A percentile compares a stretch with the other conserved stretches of the same genome.
Evolutionary conservation across 495 filamentous ascomycete species (phyloP).

Genomic region (Hypomontagnella monticulosa): DNA sequence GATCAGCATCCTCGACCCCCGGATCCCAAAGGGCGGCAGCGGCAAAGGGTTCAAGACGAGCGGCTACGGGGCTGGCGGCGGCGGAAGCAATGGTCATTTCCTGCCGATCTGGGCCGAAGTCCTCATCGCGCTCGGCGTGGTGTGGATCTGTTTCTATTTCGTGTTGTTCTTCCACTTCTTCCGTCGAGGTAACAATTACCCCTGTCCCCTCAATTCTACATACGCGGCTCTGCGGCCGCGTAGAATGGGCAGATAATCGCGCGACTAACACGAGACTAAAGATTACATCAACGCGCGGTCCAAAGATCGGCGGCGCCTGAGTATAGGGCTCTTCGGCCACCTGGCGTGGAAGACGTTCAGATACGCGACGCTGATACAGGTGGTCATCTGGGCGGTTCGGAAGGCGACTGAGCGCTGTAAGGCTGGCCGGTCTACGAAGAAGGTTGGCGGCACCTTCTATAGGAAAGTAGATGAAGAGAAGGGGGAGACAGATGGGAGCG

Average conservation of each 20-base stretch:
- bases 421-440: constrained; percentile 6
- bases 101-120: constrained; percentile 20
- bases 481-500: constrained; percentile 2
- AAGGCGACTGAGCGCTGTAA: constrained; percentile 4
- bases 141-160: constrained; percentile 22
- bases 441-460: constrained; percentile 30
- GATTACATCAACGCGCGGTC: neutral
- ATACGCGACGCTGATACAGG: constrained; percentile 24
- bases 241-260: neutral
- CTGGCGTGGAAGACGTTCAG: constrained; percentile 21
- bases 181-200: constrained; percentile 10
- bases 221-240: neutral
- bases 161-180: constrained; percentile 9
- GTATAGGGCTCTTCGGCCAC: neutral
- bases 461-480: constrained; percentile 18
- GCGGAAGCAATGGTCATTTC: neutral
- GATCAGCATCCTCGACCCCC: constrained; percentile 10
- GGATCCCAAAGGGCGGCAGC: constrained; percentile 26
- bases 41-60: constrained; percentile 1
- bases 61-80: neutral
- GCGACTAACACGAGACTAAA: neutral
- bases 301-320: neutral
- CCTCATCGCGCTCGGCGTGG: constrained; percentile 15
- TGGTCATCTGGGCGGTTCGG: constrained; percentile 14
- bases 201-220: neutral